A percentile compares a stretch with the other conserved stretches of the same genome.
These are phyloP conservation scores for Mrakiaceae sp. DNA, from an alignment of 1,284 basidiomycete species.

Conservation along the genomic window DNA sequence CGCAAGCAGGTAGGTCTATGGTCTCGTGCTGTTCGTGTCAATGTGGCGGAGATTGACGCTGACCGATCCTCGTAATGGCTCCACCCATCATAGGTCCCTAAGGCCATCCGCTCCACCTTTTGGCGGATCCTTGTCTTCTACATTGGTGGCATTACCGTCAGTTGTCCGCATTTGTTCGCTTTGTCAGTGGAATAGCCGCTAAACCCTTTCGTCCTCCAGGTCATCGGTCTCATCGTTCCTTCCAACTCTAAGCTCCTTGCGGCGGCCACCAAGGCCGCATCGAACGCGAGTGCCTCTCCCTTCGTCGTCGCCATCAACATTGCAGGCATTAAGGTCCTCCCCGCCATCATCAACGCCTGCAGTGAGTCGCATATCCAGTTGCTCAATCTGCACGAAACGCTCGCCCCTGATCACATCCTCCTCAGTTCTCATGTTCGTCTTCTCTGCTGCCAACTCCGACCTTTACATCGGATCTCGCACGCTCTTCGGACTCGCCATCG, in stretches of 20 bases:
- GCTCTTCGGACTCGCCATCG: constrained; percentile 43
- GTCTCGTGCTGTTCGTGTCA: constrained; percentile 30
- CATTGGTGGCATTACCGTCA: not conserved
- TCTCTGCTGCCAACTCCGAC: constrained; percentile 41
- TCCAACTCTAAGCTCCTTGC: constrained; percentile 15
- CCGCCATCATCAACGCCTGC: constrained; percentile 39
- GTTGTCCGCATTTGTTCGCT: too few species aligned
- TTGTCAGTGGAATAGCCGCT: too few species aligned
- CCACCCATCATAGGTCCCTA: constrained; percentile 17
- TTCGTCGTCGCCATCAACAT: constrained; percentile 51
- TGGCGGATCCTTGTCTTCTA: constrained; percentile 44
- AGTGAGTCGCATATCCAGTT: constrained; percentile 16
- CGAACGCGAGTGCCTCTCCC: constrained; percentile 56
- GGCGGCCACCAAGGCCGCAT: constrained; percentile 44
- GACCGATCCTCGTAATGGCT: not conserved
- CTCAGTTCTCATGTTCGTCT: constrained; percentile 29
- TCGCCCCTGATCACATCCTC: constrained; percentile 1
- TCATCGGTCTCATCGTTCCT: constrained; percentile 24
- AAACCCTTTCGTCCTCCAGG: not conserved
- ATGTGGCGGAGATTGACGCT: not conserved
- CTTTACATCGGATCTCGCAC: constrained; percentile 43
- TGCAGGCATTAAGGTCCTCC: constrained; percentile 26
- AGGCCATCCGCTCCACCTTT: constrained; percentile 28
- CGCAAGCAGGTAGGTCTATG: constrained; percentile 40
- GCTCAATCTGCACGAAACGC: constrained; percentile 27